Evolutionary conservation across 345 rosid genomes (phyloP).

Genomic region (Euphorbia tirucalli): DNA sequence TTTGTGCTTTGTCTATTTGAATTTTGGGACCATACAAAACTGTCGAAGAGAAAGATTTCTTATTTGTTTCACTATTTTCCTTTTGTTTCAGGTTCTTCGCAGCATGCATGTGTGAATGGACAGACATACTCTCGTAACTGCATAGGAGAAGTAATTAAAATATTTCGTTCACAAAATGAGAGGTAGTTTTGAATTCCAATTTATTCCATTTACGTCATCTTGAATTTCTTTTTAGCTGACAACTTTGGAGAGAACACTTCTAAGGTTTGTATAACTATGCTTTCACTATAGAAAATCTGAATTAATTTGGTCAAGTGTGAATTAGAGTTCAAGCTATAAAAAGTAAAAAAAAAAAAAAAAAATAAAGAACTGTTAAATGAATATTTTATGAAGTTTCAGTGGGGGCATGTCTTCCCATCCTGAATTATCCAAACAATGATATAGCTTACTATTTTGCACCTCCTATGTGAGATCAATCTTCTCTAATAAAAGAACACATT

Average conservation of each 20-base stretch:
- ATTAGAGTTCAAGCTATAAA: not conserved
- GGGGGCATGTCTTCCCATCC: not conserved
- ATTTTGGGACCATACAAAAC: slow-evolving; percentile 1
- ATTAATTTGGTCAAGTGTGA: not conserved
- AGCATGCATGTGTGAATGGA: slow-evolving; percentile 28
- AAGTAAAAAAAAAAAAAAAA: not conserved
- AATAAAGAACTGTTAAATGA: not conserved
- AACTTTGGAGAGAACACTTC: not conserved
- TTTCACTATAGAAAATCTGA: not conserved
- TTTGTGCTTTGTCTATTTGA: slow-evolving; percentile 10
- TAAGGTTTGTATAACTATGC: not conserved
- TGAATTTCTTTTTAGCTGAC: too few relatives aligned
- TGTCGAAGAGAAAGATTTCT: not conserved
- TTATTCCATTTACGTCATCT: not conserved
- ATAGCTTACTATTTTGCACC: not conserved
- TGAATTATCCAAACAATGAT: not conserved
- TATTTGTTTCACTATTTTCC: not conserved
- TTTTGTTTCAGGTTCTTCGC: slow-evolving; percentile 45
- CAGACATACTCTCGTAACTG: slow-evolving; percentile 40
- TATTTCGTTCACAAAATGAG: slow-evolving; percentile 43
- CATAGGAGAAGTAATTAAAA: slow-evolving; percentile 64
- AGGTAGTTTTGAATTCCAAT: slow-evolving; percentile 36
- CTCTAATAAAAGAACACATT: too few relatives aligned
- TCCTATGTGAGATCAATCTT: not conserved
- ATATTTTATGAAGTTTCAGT: not conserved